These are phyloP conservation scores for Phaeosphaeriaceae sp. DNA, from an alignment of 2,329 filamentous ascomycete genomes.

Conservation along the genomic window DNA sequence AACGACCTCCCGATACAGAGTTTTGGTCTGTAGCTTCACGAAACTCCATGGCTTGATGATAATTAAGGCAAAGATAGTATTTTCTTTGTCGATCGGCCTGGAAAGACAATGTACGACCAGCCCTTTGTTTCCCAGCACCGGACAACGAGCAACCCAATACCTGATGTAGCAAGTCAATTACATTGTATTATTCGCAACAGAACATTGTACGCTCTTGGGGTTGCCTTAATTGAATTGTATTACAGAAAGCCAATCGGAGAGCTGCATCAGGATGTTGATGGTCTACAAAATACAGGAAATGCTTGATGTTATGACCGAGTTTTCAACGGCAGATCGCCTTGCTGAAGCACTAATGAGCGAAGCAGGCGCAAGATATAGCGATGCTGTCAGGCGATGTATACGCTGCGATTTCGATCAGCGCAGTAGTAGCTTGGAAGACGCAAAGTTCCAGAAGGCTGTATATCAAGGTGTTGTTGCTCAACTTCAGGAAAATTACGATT, in stretches of 20 bases:
- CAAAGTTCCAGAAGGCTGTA: conserved; percentile 36
- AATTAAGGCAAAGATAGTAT: conserved; percentile 32
- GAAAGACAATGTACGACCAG: conserved; percentile 18
- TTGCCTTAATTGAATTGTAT: conserved; percentile 46
- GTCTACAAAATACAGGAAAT: conserved; percentile 2
- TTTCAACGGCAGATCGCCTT: conserved; percentile 29
- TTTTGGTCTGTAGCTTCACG: conserved; percentile 25
- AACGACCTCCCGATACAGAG: conserved; percentile 14
- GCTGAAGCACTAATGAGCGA: conserved; percentile 34
- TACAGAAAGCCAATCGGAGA: conserved; percentile 31
- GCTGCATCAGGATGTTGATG: conserved; percentile 20
- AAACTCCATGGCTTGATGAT: conserved; percentile 31
- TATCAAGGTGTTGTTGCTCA: conserved; percentile 37
- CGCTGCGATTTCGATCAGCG: conserved; percentile 39
- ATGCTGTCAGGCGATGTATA: conserved; percentile 42
- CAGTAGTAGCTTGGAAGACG: conserved; percentile 31
- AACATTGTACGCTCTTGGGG: conserved; percentile 41
- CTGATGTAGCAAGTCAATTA: too few species aligned
- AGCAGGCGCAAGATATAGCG: conserved; percentile 36
- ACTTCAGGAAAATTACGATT: conserved; percentile 36
- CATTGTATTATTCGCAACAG: conserved; percentile 39
- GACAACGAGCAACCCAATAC: too few species aligned
- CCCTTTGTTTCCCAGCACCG: conserved; percentile 21
- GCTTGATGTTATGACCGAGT: conserved; percentile 30
- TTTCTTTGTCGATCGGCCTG: conserved; percentile 24